Evolutionary conservation across 805 yeast genomes (phyloP).

Genomic region (Brettanomyces nanus): DNA sequence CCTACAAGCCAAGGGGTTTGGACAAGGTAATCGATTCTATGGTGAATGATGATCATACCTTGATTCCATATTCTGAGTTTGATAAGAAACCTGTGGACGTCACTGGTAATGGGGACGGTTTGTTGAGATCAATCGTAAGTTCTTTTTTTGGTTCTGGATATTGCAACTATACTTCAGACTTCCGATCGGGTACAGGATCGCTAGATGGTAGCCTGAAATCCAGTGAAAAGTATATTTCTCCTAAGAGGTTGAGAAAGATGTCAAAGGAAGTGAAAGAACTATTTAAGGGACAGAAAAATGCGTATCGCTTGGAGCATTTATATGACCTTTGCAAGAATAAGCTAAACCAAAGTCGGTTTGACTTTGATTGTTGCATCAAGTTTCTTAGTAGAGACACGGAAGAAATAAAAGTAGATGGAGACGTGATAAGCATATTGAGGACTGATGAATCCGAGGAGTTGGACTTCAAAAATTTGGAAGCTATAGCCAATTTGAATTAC

Average conservation of each 20-base stretch:
- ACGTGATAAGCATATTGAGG: background rate
- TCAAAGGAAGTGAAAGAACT: slow-evolving; percentile 8
- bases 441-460: slow-evolving; percentile 3
- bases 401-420: background rate
- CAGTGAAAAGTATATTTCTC: slow-evolving; percentile 15
- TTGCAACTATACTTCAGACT: slow-evolving; percentile 7
- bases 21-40: slow-evolving; percentile 18
- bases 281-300: slow-evolving; percentile 4
- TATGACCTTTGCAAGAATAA: slow-evolving; percentile 4
- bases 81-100: slow-evolving; percentile 3
- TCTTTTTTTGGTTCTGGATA: background rate
- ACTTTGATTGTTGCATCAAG: slow-evolving; percentile 15
- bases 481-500: slow-evolving; percentile 22
- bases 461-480: slow-evolving; percentile 11
- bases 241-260: slow-evolving; percentile 10
- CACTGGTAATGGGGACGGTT: slow-evolving; percentile 1
- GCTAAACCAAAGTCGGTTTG: slow-evolving; percentile 13
- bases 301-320: slow-evolving; percentile 12
- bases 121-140: slow-evolving; percentile 9
- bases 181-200: slow-evolving; percentile 4
- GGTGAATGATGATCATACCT: slow-evolving; percentile 14
- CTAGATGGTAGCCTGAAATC: slow-evolving; percentile 9
- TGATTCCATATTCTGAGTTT: slow-evolving; percentile 17
- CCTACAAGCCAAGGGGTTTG: slow-evolving; percentile 18
- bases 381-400: slow-evolving; percentile 15